phyloP scores from a whole-genome alignment of 176 grass and related monocot genomes.

The Oryza rufipogon region DNA sequence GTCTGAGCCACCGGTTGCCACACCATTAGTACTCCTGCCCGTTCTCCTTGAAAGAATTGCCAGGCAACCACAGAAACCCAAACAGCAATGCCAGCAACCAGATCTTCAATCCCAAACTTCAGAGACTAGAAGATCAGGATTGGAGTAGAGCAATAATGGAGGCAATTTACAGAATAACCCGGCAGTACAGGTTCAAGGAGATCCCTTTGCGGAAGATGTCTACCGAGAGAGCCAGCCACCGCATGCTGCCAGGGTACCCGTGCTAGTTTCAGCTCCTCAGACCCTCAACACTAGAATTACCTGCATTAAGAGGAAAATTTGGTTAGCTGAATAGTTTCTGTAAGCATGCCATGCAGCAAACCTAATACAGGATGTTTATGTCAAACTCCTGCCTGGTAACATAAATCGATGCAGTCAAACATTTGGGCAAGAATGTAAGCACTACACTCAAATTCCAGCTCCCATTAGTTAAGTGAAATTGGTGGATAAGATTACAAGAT shows the following conservation, averaged over 20 bases:
- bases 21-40: conserved; percentile 82
- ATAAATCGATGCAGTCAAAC: neutral
- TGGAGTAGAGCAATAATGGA: neutral
- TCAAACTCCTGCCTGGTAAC: neutral
- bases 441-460: neutral
- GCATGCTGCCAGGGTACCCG: conserved; percentile 53
- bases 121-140: conserved; percentile 28
- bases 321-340: too few relatives aligned
- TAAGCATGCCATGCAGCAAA: neutral
- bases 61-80: conserved; percentile 26
- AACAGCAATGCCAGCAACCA: conserved; percentile 35
- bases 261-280: neutral
- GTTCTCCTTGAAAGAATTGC: conserved; percentile 36
- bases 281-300: neutral
- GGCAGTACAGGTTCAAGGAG: conserved; percentile 88
- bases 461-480: neutral
- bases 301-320: neutral
- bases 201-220: conserved; percentile 64
- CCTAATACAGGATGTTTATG: neutral
- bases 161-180: conserved; percentile 73
- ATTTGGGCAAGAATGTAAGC: neutral
- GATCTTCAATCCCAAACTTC: conserved; percentile 14
- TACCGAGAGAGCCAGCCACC: conserved; percentile 64
- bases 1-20: conserved; percentile 86
- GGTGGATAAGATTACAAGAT: neutral